Conservation (phyloP, 306 rosid species). For the Abrus pulchellus region DNA sequence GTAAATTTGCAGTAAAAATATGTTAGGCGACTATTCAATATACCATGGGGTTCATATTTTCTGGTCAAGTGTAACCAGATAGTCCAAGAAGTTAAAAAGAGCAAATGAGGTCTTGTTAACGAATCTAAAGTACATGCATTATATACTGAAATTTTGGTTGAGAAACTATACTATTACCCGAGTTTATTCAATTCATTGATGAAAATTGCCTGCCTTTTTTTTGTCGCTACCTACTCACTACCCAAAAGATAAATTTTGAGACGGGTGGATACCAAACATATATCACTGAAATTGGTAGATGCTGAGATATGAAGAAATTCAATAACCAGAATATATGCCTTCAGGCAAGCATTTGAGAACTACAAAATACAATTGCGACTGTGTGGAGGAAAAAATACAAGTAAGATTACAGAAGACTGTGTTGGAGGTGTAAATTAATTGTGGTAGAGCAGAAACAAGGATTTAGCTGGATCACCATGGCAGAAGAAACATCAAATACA, state of each 20-base stretch:
- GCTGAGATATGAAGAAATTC: slow-evolving; percentile 27
- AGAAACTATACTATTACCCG: background rate
- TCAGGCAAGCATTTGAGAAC: slow-evolving; percentile 38
- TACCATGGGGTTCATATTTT: background rate
- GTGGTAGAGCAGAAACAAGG: slow-evolving; percentile 34
- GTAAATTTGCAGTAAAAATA: background rate
- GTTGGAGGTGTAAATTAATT: slow-evolving; percentile 7
- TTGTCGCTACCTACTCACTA: background rate
- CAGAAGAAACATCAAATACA: slow-evolving; percentile 45
- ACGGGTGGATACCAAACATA: background rate
- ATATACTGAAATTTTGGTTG: slow-evolving; percentile 1
- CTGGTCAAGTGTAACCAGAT: background rate
- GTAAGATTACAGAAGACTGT: slow-evolving; percentile 17
- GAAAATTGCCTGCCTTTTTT: background rate
- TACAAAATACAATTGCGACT: slow-evolving; percentile 43
- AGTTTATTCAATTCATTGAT: slow-evolving; percentile 24
- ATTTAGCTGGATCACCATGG: slow-evolving; percentile 50
- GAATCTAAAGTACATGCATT: slow-evolving; percentile 9
- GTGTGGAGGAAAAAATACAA: slow-evolving; percentile 21
- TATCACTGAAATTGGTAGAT: background rate
- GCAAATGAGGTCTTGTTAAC: background rate
- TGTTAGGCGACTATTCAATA: background rate
- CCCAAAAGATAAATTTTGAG: background rate
- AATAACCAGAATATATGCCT: slow-evolving; percentile 34
- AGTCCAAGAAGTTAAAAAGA: slow-evolving; percentile 1